Evolutionary conservation across 371 early-diverging fungal genomes (phyloP), one percentile per base, ranked within the genome.

Genomic region (Mortierella sp.): DNA sequence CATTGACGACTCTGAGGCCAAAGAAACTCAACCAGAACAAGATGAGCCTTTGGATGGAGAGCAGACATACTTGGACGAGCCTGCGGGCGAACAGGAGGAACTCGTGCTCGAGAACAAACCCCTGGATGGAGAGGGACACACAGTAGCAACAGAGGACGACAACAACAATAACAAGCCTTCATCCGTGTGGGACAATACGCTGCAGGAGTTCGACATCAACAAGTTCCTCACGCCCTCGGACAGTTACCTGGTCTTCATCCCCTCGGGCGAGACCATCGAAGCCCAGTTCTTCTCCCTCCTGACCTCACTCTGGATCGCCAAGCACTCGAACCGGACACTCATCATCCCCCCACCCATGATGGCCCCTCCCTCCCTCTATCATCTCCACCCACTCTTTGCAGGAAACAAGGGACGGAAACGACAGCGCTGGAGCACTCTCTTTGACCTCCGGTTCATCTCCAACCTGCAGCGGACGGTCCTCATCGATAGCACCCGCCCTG

Each of bases 241-340:
- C 21, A 84, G 74, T 68, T 84, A 78, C 58, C 55, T 84, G 49
- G 41, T 84, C 18, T 84, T 81, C 76, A 51, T 84, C 0, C 85
- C 85, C 18, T 84, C 81, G 12, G 85, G 85, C 10, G 76, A 84
- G 41, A 84, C 85, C 16, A 81, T 84, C 68, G 85, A 84, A 21
- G 76, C 74, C 27, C 85, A 84, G 55, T 81, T 77, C 71, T 84
- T 78, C 35, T 78, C 81, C 0, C 70, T 84, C n/a, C 18, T 81
- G 38, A 84, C 85, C 14, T 71, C 85, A 7, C 71, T 84, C 60
- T 84, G 85, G 85, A 84, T 84, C 18, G 85, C 85, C 32, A 81
- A 71, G 29, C 85, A 84, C 51, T 81, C 85, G 11, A 81, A 81
- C 43, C 81, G 85, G 3, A 84, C 85, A 1, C 70, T 84, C 43